phyloP scores from a whole-genome alignment of 148 eudicot species.

The Persicaria maculosa region DNA sequence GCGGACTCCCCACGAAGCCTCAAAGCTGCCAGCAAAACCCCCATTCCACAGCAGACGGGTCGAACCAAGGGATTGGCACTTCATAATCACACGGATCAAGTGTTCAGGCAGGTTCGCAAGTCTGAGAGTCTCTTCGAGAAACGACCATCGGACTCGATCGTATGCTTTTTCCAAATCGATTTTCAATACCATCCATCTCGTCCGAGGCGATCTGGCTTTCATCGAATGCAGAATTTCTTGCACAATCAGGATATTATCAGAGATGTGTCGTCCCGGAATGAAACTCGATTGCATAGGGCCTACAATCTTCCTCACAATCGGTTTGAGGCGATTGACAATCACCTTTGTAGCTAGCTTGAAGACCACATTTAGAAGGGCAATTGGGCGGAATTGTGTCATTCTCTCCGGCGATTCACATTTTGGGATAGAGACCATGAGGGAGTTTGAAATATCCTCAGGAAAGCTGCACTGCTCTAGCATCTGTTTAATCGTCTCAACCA shows the following conservation, averaged over 20 bases:
- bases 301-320: neutral
- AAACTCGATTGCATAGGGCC: neutral
- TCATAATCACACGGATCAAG: neutral
- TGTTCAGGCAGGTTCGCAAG: neutral
- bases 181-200: neutral
- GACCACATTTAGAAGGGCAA: neutral
- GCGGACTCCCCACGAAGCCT: neutral
- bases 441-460: too few relatives aligned
- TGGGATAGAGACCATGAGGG: neutral
- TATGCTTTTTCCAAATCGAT: slow-evolving; percentile 11
- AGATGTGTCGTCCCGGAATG: neutral
- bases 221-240: too few relatives aligned
- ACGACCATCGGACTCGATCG: neutral
- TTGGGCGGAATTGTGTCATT: neutral
- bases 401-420: neutral
- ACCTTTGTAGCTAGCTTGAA: neutral
- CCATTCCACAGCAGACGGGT: neutral
- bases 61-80: neutral
- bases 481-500: too few relatives aligned
- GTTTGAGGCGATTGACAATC: neutral
- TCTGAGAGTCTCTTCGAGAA: neutral
- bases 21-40: neutral
- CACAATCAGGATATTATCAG: neutral
- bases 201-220: neutral
- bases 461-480: too few relatives aligned